Conservation (phyloP, 2,329 filamentous ascomycete species). For the Corniculantispora saksenae region DNA sequence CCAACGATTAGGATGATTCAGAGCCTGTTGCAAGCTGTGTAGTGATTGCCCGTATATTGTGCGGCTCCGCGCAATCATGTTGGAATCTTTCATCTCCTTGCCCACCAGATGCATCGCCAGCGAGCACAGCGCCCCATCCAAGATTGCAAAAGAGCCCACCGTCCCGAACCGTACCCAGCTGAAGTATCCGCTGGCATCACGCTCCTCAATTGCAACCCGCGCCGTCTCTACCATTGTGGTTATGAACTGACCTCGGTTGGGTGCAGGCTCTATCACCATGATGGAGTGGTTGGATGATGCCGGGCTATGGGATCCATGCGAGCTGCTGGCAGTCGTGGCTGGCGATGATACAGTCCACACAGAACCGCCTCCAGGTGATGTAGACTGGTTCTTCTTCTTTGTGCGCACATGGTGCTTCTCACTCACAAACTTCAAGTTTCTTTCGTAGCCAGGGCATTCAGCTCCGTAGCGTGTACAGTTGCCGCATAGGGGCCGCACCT, state of each 20-base stretch:
- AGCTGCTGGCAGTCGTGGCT: conserved; percentile 15
- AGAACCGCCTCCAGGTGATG: conserved; percentile 23
- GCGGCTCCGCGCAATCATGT: conserved; percentile 37
- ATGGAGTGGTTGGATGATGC: conserved; percentile 22
- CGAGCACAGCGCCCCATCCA: conserved; percentile 42
- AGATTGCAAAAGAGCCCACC: conserved; percentile 36
- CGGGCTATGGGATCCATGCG: conserved; percentile 5
- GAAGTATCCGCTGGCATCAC: conserved; percentile 28
- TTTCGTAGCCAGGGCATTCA: conserved; percentile 42
- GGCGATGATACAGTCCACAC: neutral
- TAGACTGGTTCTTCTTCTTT: conserved; percentile 5
- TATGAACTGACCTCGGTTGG: conserved; percentile 34
- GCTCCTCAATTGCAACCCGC: conserved; percentile 22
- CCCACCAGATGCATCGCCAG: conserved; percentile 41
- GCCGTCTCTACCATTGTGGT: conserved; percentile 33
- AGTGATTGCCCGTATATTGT: conserved; percentile 41
- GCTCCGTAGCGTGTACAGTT: conserved; percentile 42
- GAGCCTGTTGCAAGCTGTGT: conserved; percentile 35
- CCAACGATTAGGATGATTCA: conserved; percentile 41
- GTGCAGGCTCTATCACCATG: conserved; percentile 19
- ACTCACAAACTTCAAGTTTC: conserved; percentile 40
- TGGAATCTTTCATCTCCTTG: conserved; percentile 33
- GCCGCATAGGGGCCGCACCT: conserved; percentile 41
- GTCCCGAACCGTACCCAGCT: conserved; percentile 29
- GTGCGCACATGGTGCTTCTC: conserved; percentile 40